A percentile compares a stretch with the other conserved stretches of the same genome.
phyloP scores from a whole-genome alignment of 2,329 filamentous ascomycete genomes.

The Pseudogymnoascus sp. region DNA sequence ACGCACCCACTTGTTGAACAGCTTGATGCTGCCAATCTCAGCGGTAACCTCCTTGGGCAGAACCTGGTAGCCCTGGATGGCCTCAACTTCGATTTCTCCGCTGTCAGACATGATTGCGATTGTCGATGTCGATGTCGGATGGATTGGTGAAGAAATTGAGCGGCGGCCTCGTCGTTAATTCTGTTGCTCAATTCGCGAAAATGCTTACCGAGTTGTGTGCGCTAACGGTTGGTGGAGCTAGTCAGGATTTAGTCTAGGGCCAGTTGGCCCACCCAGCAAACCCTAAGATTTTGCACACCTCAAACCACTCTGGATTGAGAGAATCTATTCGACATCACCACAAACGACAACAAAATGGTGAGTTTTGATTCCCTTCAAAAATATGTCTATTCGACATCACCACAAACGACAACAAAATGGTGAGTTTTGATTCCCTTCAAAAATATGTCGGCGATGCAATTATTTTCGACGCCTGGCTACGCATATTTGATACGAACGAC shows the following conservation, averaged over 20 bases:
- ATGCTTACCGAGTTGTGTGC: conserved; percentile 9
- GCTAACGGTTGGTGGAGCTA: not conserved
- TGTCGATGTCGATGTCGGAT: conserved; percentile 12
- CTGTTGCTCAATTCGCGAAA: conserved; percentile 9
- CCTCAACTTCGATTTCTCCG: conserved; percentile 90
- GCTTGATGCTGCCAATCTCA: conserved; percentile 87
- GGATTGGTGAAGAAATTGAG: conserved; percentile 10
- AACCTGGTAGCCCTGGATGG: conserved; percentile 64
- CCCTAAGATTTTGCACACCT: conserved; percentile 7
- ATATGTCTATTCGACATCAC: conserved; percentile 6
- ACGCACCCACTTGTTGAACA: conserved; percentile 82
- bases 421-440: conserved; percentile 6
- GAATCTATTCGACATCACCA: conserved; percentile 7
- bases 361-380: conserved; percentile 5
- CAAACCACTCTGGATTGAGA: conserved; percentile 5
- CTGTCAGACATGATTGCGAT: conserved; percentile 76
- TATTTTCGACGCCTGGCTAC: conserved; percentile 4
- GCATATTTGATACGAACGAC: conserved; percentile 6
- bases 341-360: conserved; percentile 8
- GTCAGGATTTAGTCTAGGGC: conserved; percentile 5
- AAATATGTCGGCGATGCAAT: not conserved
- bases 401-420: conserved; percentile 8
- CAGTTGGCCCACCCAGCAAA: conserved; percentile 5
- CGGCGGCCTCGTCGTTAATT: conserved; percentile 9
- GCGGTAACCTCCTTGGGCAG: conserved; percentile 88